Percentiles rank a stretch among this genome's conserved stretches.
These are phyloP conservation scores for Candida sphagnicola DNA, from an alignment of 805 yeast species.

Conservation along the genomic window DNA sequence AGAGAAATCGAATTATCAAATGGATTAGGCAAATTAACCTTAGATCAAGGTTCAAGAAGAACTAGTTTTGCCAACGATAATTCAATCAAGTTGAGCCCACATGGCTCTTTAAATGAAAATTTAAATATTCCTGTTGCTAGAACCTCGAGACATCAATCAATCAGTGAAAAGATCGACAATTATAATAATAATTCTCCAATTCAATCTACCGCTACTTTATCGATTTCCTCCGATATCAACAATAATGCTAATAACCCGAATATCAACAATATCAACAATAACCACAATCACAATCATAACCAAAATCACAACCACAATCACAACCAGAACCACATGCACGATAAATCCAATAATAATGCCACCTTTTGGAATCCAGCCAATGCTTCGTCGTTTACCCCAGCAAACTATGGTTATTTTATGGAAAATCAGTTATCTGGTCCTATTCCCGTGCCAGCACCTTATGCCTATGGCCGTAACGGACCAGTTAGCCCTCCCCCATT, in stretches of 20 bases:
- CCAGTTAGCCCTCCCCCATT: conserved; percentile 37
- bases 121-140: conserved; percentile 34
- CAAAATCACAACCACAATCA: background rate
- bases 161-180: conserved; percentile 60
- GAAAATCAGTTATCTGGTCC: conserved; percentile 22
- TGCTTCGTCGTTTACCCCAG: conserved; percentile 57
- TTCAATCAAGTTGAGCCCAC: conserved; percentile 29
- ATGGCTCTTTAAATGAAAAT: conserved; percentile 41
- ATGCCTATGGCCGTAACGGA: conserved; percentile 11
- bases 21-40: conserved; percentile 36
- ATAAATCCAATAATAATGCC: background rate
- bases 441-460: conserved; percentile 13
- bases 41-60: conserved; percentile 40
- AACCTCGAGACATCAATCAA: conserved; percentile 46
- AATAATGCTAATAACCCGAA: conserved; percentile 4
- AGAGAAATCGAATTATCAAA: conserved; percentile 55
- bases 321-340: conserved; percentile 10
- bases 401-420: conserved; percentile 22
- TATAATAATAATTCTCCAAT: conserved; percentile 46
- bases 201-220: conserved; percentile 38
- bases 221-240: conserved; percentile 25
- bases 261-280: conserved; percentile 12
- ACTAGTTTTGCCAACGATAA: conserved; percentile 43
- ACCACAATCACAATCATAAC: conserved; percentile 9
- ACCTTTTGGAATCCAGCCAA: conserved; percentile 68